Evolutionary conservation across 2,329 filamentous ascomycete genomes (phyloP).

Genomic region (Arthrobotrys entomopaga): DNA sequence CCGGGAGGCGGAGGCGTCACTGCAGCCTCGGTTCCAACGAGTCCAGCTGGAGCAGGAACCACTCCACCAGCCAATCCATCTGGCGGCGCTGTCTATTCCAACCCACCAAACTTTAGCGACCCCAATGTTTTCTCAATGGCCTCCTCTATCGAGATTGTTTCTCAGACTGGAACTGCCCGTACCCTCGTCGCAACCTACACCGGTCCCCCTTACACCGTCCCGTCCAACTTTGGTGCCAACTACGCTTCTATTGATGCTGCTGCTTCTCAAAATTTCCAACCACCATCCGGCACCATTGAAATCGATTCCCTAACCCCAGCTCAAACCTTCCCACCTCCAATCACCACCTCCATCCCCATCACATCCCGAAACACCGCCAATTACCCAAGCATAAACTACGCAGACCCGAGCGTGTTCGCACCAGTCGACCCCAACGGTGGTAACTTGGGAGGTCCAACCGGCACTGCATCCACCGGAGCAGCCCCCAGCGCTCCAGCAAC

Average conservation of each 20-base stretch:
- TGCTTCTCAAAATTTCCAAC: slow-evolving; percentile 45
- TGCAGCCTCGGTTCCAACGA: no score
- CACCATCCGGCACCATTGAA: slow-evolving; percentile 18
- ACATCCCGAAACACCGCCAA: slow-evolving; percentile 24
- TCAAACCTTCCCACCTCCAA: slow-evolving; percentile 41
- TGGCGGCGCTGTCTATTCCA: slow-evolving; percentile 21
- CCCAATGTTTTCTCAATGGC: slow-evolving; percentile 40
- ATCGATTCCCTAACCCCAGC: slow-evolving; percentile 41
- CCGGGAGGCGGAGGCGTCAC: background rate
- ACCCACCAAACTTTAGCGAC: slow-evolving; percentile 37
- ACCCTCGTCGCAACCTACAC: slow-evolving; percentile 8
- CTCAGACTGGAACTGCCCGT: slow-evolving; percentile 15
- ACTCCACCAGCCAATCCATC: background rate
- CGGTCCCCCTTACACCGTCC: slow-evolving; percentile 32
- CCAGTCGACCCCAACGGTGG: slow-evolving; percentile 19
- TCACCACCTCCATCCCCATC: slow-evolving; percentile 41
- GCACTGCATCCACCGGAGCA: background rate
- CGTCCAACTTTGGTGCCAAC: slow-evolving; percentile 27
- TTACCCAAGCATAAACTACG: slow-evolving; percentile 51
- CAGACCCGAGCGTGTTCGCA: slow-evolving; percentile 31
- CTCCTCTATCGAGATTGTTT: slow-evolving; percentile 32
- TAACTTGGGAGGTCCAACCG: slow-evolving; percentile 1
- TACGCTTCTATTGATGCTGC: slow-evolving; percentile 38
- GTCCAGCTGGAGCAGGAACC: background rate
- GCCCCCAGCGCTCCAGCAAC: background rate